Evolutionary conservation across 2,329 filamentous ascomycete genomes (phyloP), one percentile per base, ranked within the genome.

Genomic region (Parasarocladium wereldwijsianum): DNA sequence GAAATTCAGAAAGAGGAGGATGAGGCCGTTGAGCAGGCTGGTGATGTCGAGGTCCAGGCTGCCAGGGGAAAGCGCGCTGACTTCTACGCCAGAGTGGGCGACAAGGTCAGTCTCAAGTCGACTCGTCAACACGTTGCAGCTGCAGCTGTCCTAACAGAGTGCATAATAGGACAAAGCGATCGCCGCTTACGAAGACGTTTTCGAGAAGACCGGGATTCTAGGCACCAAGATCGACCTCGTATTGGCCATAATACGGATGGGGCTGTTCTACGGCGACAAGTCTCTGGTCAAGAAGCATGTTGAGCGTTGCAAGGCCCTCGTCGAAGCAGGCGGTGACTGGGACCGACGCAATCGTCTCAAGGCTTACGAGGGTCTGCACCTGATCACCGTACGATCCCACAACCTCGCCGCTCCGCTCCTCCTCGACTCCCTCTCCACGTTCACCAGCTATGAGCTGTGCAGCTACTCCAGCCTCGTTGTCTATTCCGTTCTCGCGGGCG

Each of bases 391-490:
- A 40, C 85, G 90, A 43, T 86, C 85, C 37, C 85, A 96, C 65
- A 82, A 76, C 53, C 64, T 83, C 35, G 86, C 85, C 23, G 90
- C 90, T 2, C 87, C 90, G 23, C 71, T 94, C 8, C 77, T 98
- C 29, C 83, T 98, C 47, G 90, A 98, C 64, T 93, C 84, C 49
- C 68, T 98, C 41, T 94, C 87, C 17, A 98, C 90, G 14, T 98
- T 98, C 55, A 98, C 90, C 38, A 94, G 85, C 54, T 94, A 94
- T 61, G 90, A 98, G 57, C 74, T 98, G 29, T 98, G 90, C 74
- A 87, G 79, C 41, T 98, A 98, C 64, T 93, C 85, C 35, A 80
- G 74, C 36, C 72, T 98, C 15, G 90, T 98, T 30, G 76, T 94
- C 34, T 98, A 96, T 61, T 85, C 90, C 2, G 87, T 96, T 14